These are phyloP conservation scores for Batrachochytrium dendrobatidis DNA, from an alignment of 371 early-diverging fungal species.

Conservation along the genomic window DNA sequence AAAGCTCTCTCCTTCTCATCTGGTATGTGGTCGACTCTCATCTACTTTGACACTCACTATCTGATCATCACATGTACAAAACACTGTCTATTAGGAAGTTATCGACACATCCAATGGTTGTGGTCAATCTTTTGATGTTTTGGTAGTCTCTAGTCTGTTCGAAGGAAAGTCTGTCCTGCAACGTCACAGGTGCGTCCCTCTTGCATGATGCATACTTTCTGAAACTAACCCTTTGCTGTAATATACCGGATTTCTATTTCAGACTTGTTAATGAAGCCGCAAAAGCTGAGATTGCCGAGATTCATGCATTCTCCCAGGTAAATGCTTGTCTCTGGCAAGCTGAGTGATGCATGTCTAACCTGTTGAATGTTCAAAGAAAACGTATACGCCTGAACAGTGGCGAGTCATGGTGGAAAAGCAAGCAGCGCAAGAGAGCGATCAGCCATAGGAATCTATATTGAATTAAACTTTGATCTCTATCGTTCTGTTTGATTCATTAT, in stretches of 20 bases:
- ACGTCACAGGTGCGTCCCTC: constrained; percentile 47
- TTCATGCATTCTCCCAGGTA: constrained; percentile 82
- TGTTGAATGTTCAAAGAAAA: constrained; percentile 47
- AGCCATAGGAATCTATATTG: not conserved
- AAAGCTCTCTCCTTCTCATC: constrained; percentile 51
- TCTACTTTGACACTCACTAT: not conserved
- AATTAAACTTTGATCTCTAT: not conserved
- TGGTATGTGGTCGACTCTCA: constrained; percentile 35
- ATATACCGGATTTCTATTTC: not conserved
- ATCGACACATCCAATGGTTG: constrained; percentile 63
- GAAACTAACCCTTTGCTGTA: not conserved
- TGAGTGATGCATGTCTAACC: not conserved
- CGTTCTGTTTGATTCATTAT: no score
- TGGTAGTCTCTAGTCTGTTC: constrained; percentile 64
- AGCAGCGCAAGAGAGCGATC: not conserved
- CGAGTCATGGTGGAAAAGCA: no score
- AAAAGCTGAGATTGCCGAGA: constrained; percentile 65
- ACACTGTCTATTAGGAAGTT: constrained; percentile 35
- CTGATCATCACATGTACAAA: not conserved
- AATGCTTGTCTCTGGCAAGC: no score
- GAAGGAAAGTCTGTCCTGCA: constrained; percentile 62
- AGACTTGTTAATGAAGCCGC: constrained; percentile 68
- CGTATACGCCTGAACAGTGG: constrained; percentile 68
- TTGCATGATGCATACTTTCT: not conserved
- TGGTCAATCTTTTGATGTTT: constrained; percentile 71